These are phyloP conservation scores for Populus alba DNA, from an alignment of 345 rosid species.

Conservation along the genomic window DNA sequence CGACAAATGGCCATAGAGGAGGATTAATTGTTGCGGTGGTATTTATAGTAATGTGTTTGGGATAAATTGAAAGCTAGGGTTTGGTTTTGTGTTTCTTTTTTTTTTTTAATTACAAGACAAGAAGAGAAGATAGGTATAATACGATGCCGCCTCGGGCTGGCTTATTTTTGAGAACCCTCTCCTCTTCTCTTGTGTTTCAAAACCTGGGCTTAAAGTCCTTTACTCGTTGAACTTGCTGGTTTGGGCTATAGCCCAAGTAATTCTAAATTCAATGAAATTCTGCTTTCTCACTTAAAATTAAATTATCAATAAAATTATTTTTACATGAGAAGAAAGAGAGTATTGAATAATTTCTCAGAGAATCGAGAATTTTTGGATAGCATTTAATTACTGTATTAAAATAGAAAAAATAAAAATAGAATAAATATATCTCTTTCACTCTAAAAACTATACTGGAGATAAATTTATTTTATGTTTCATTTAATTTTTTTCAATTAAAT, in stretches of 20 bases:
- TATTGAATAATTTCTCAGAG: no score
- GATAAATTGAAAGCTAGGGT: slow-evolving; percentile 4
- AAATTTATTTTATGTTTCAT: no score
- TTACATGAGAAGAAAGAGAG: no score
- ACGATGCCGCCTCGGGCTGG: not conserved
- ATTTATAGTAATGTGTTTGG: not conserved
- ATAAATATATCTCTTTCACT: no score
- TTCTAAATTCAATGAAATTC: not conserved
- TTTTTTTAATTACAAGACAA: not conserved
- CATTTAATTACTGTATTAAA: no score
- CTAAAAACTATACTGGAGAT: no score
- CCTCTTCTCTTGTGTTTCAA: not conserved
- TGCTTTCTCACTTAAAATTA: no score
- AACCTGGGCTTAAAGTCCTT: not conserved
- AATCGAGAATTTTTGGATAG: no score
- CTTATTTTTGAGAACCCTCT: not conserved
- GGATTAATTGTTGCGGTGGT: no score
- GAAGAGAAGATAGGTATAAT: not conserved
- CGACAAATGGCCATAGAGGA: not conserved
- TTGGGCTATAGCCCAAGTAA: not conserved
- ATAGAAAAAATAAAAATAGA: no score
- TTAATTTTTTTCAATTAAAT: no score
- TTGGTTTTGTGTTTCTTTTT: not conserved
- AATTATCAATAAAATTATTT: no score
- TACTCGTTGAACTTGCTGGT: not conserved